Percentiles rank a stretch among this genome's conserved stretches.
These are phyloP conservation scores for Cordyceps fumosorosea DNA, from an alignment of 2,329 filamentous ascomycete species.

Conservation along the genomic window DNA sequence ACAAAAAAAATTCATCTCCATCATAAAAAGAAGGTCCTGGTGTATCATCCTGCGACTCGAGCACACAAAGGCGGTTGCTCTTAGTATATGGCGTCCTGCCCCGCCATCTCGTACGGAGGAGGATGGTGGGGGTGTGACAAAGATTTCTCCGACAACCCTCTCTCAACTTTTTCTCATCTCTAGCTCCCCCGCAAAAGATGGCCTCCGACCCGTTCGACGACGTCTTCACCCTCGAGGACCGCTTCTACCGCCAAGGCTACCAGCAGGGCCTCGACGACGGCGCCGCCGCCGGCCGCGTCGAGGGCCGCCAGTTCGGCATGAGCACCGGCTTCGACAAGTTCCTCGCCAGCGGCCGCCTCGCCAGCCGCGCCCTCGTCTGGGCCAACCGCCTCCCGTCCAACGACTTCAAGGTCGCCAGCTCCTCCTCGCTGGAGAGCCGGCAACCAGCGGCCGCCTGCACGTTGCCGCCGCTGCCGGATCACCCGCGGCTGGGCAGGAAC, in stretches of 20 bases:
- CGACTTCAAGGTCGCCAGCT: too few relatives aligned
- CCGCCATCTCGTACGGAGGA: too few relatives aligned
- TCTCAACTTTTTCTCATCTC: neutral
- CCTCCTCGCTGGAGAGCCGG: constrained; percentile 9
- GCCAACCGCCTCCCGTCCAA: constrained; percentile 53
- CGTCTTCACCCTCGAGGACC: constrained; percentile 54
- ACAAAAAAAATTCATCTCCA: too few relatives aligned
- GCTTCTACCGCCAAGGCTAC: constrained; percentile 80
- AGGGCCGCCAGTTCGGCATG: constrained; percentile 85
- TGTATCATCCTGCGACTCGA: too few relatives aligned
- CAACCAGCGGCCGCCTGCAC: constrained; percentile 15
- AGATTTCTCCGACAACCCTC: constrained; percentile 16
- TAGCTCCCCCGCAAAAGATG: constrained; percentile 18
- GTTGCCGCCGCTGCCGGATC: constrained; percentile 43
- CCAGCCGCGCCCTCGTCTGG: constrained; percentile 80
- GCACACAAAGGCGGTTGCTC: too few relatives aligned
- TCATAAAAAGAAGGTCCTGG: too few relatives aligned
- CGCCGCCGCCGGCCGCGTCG: constrained; percentile 67
- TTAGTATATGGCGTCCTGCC: too few relatives aligned
- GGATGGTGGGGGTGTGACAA: neutral
- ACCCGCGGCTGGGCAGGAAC: constrained; percentile 68
- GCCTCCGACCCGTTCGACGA: constrained; percentile 48
- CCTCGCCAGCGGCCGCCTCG: constrained; percentile 67
- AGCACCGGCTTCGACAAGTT: constrained; percentile 95
- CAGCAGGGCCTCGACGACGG: constrained; percentile 69